phyloP scores from a whole-genome alignment of 352 stramenopile genomes.

The Globisporangium iwayamae region DNA sequence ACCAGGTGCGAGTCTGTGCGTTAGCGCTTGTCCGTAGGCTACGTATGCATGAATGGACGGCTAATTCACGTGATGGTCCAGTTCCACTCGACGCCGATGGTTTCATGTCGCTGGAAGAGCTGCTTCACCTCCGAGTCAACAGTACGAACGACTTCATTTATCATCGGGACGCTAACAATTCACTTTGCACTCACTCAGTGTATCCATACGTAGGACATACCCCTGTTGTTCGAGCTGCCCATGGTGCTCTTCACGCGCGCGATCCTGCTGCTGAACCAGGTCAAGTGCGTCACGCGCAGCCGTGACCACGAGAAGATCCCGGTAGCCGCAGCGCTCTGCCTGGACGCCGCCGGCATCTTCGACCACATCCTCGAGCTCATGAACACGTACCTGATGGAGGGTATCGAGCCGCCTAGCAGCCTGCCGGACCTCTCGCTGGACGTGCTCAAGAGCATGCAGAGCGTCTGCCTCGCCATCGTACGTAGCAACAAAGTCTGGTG shows the following conservation, averaged over 20 bases:
- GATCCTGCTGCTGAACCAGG: conserved; percentile 26
- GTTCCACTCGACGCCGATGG: conserved; percentile 2
- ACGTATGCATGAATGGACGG: not conserved
- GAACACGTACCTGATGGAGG: conserved; percentile 10
- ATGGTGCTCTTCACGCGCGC: conserved; percentile 30
- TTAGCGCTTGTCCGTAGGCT: not conserved
- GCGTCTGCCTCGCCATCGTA: conserved; percentile 20
- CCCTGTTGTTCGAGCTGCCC: conserved; percentile 29
- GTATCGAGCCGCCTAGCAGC: conserved; percentile 9
- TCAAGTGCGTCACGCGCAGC: conserved; percentile 12
- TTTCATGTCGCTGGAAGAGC: conserved; percentile 18
- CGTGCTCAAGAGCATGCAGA: conserved; percentile 16
- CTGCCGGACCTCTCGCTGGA: conserved; percentile 22
- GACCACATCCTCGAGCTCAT: conserved; percentile 19
- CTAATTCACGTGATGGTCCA: not conserved
- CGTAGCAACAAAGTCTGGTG: not conserved
- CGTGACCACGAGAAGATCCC: conserved; percentile 6
- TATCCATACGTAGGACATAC: conserved; percentile 17
- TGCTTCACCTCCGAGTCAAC: conserved; percentile 13
- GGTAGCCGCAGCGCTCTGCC: conserved; percentile 9
- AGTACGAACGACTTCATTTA: not conserved
- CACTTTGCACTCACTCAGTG: not conserved
- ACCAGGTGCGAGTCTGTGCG: not conserved
- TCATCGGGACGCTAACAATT: not conserved
- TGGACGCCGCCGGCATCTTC: conserved; percentile 20